These are phyloP conservation scores for Sparassis latifolia DNA, from an alignment of 1,284 basidiomycete species.

Conservation along the genomic window DNA sequence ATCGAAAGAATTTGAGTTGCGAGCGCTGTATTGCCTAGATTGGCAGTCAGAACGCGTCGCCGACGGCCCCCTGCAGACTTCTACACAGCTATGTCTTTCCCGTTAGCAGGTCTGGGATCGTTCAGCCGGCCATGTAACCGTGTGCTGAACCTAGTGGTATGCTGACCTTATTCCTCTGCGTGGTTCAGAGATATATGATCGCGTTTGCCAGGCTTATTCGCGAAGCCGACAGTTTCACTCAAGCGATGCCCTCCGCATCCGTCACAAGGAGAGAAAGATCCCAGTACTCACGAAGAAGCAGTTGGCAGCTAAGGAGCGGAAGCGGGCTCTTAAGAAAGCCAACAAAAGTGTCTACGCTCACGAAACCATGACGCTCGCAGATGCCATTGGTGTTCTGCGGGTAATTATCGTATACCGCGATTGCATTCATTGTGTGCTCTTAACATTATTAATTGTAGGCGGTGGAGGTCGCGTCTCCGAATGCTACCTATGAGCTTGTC, in stretches of 20 bases:
- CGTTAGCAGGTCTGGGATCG: constrained; percentile 2
- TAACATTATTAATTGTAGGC: constrained; percentile 39
- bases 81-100: constrained; percentile 5
- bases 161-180: neutral
- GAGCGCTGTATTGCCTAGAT: neutral
- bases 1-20: neutral
- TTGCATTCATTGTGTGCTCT: neutral
- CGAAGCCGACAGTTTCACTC: constrained; percentile 43
- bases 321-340: constrained; percentile 37
- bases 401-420: constrained; percentile 33
- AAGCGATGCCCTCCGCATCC: constrained; percentile 36
- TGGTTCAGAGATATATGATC: no score
- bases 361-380: constrained; percentile 56
- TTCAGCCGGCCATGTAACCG: constrained; percentile 1
- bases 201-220: constrained; percentile 9
- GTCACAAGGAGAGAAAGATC: constrained; percentile 36
- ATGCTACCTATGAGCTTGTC: constrained; percentile 73
- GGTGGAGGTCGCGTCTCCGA: constrained; percentile 71
- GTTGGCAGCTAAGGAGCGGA: constrained; percentile 47
- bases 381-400: constrained; percentile 63
- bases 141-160: neutral
- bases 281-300: constrained; percentile 58
- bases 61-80: neutral
- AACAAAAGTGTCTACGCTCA: constrained; percentile 42
- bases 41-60: neutral